phyloP scores from a whole-genome alignment of 345 rosid species.

The Dimocarpus longan region DNA sequence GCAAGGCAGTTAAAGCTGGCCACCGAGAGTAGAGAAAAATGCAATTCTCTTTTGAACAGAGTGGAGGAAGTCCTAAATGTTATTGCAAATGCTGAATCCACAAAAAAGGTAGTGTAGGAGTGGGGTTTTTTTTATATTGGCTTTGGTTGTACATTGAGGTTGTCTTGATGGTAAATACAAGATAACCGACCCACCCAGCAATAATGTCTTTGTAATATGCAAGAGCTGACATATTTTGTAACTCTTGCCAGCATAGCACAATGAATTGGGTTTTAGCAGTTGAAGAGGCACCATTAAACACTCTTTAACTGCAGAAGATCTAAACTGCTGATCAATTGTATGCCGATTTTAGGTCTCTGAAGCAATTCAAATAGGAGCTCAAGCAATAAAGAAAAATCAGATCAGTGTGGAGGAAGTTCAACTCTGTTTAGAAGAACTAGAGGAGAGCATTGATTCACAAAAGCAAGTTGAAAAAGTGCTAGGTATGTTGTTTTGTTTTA shows the following conservation, averaged over 20 bases:
- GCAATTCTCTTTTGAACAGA: slow-evolving; percentile 67
- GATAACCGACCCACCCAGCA: neutral
- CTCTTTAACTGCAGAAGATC: neutral
- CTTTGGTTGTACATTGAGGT: neutral
- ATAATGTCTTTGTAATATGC: neutral
- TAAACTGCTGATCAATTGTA: slow-evolving; percentile 2
- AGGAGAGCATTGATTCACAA: slow-evolving; percentile 67
- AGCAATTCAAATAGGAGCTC: slow-evolving; percentile 82
- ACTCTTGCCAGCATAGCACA: neutral
- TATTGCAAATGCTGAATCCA: slow-evolving; percentile 73
- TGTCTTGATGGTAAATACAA: slow-evolving; percentile 7
- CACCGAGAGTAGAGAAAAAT: slow-evolving; percentile 73
- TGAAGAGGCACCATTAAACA: neutral
- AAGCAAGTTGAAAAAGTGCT: slow-evolving; percentile 70
- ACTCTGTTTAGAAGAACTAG: slow-evolving; percentile 69
- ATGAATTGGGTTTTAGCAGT: neutral
- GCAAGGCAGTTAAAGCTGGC: slow-evolving; percentile 69
- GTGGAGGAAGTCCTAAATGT: slow-evolving; percentile 75
- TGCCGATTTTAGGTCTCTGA: slow-evolving; percentile 63
- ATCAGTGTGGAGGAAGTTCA: slow-evolving; percentile 80
- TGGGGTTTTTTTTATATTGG: neutral
- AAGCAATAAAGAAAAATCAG: slow-evolving; percentile 63
- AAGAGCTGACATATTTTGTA: neutral
- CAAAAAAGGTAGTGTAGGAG: slow-evolving; percentile 55
- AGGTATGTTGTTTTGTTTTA: slow-evolving; percentile 38